Conservation (phyloP, 129 eudicot species). For the Tanacetum coccineum region DNA sequence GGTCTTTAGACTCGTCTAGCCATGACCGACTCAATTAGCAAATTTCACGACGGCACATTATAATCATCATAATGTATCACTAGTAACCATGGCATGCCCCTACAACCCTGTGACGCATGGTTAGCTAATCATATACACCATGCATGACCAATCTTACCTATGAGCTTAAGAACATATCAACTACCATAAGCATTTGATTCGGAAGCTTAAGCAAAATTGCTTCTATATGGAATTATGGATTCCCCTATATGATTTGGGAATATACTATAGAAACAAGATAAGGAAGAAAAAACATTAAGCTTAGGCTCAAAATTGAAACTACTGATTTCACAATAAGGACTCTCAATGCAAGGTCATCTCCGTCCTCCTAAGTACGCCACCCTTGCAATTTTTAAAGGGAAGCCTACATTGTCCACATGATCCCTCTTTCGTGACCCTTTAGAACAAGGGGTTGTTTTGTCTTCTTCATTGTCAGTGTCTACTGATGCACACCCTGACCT, state of each 20-base stretch:
- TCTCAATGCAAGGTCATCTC: conserved; percentile 12
- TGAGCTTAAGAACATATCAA: conserved; percentile 6
- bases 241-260: conserved; percentile 24
- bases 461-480: conserved; percentile 46
- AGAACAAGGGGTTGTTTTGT: conserved; percentile 18
- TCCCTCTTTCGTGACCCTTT: conserved; percentile 40
- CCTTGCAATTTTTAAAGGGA: conserved; percentile 22
- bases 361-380: conserved; percentile 22
- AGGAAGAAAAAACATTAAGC: conserved; percentile 21
- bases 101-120: conserved; percentile 14
- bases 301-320: conserved; percentile 7
- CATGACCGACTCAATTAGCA: conserved; percentile 12
- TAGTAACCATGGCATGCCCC: conserved; percentile 12
- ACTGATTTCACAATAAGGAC: conserved; percentile 14
- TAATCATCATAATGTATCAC: background rate
- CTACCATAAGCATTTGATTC: background rate
- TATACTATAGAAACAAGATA: conserved; percentile 20
- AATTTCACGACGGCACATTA: conserved; percentile 2
- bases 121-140: too few species aligned
- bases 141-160: conserved; percentile 9
- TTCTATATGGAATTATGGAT: conserved; percentile 14
- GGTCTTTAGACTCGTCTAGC: conserved; percentile 5
- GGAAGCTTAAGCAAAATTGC: conserved; percentile 7
- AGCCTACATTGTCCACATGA: conserved; percentile 28
- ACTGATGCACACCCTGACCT: conserved; percentile 34